Conservation (phyloP, 345 rosid genomes). For the Lepidium sativum region DNA sequence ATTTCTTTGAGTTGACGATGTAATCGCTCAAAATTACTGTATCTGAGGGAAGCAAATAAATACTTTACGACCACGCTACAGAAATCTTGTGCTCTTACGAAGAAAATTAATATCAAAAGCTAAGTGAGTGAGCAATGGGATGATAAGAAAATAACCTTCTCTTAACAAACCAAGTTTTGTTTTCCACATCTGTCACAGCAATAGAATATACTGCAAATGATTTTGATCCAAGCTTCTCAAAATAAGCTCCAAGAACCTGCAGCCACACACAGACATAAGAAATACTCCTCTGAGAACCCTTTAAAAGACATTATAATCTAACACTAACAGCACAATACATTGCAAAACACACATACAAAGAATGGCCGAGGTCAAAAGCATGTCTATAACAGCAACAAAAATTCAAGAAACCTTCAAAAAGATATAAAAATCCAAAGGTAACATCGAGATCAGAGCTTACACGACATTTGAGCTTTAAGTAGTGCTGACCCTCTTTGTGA, state of each 20-base stretch:
- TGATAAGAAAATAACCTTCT: slow-evolving; percentile 68
- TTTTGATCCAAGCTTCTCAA: slow-evolving; percentile 88
- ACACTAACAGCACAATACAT: background rate
- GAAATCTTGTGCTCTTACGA: slow-evolving; percentile 10
- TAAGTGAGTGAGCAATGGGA: slow-evolving; percentile 2
- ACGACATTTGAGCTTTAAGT: slow-evolving; percentile 67
- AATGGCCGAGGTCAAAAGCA: slow-evolving; percentile 16
- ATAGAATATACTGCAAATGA: slow-evolving; percentile 98
- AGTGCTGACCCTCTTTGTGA: slow-evolving; percentile 39
- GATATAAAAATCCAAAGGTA: slow-evolving; percentile 1
- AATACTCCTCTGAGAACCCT: background rate
- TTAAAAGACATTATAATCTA: background rate
- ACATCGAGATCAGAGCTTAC: slow-evolving; percentile 39
- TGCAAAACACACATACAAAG: slow-evolving; percentile 1
- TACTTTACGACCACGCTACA: background rate
- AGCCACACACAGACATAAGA: slow-evolving; percentile 19
- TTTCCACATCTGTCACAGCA: slow-evolving; percentile 81
- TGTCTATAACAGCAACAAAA: background rate
- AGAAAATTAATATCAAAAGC: slow-evolving; percentile 3
- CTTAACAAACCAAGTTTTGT: slow-evolving; percentile 83
- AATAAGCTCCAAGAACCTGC: slow-evolving; percentile 93
- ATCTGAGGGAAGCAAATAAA: slow-evolving; percentile 40
- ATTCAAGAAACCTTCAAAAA: background rate
- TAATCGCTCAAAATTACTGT: slow-evolving; percentile 90
- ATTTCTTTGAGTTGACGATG: slow-evolving; percentile 93